Evolutionary conservation across 116 monocot species (phyloP).

Genomic region (Thalassia testudinum): DNA sequence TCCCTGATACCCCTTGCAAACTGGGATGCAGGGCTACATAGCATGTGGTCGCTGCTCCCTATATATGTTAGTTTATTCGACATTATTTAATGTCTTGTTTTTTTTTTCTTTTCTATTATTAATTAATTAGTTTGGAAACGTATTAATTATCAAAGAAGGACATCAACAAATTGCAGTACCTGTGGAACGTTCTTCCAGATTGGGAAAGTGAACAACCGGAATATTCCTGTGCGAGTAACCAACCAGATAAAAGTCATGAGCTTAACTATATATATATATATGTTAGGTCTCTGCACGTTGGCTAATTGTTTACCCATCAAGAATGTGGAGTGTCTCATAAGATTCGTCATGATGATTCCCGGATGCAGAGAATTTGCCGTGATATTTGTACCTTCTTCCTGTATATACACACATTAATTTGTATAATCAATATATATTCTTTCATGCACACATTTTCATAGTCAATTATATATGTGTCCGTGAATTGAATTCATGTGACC

Average conservation of each 20-base stretch:
- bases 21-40: conserved; percentile 56
- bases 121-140: no score
- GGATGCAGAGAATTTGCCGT: conserved; percentile 89
- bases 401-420: conserved; percentile 2
- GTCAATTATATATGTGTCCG: no score
- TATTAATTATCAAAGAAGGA: no score
- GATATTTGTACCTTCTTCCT: conserved; percentile 81
- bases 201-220: conserved; percentile 45
- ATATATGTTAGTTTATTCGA: not conserved
- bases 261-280: not conserved
- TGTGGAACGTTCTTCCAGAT: conserved; percentile 93
- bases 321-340: conserved; percentile 64
- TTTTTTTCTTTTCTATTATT: no score
- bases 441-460: no score
- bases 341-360: conserved; percentile 89
- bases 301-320: conserved; percentile 43
- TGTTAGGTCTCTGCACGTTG: no score
- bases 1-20: conserved; percentile 50
- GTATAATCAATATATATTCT: no score
- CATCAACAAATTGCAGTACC: no score
- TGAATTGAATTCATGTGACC: no score
- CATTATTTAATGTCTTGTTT: not conserved
- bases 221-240: conserved; percentile 26
- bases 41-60: conserved; percentile 93
- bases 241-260: not conserved